Percentiles rank a stretch among this genome's conserved stretches.
Conservation (phyloP, 2,329 filamentous ascomycete species). For the Pseudocercospora fijiensis region DNA sequence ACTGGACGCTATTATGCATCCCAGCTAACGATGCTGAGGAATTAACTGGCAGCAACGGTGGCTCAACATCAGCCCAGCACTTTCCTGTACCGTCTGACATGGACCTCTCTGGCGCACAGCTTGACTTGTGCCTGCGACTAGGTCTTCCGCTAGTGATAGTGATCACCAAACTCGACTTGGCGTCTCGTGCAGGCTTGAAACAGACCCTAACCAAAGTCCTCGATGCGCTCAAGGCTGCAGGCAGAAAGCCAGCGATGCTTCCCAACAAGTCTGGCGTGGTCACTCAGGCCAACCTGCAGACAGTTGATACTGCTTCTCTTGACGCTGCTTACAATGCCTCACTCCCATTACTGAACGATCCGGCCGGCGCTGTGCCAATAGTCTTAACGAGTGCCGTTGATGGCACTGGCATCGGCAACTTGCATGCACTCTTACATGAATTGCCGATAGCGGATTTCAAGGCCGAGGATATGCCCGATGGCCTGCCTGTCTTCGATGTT, state of each 20-base stretch:
- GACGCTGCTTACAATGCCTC: conserved; percentile 58
- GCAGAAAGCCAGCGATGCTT: conserved; percentile 72
- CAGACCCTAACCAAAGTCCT: conserved; percentile 71
- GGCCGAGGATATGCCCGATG: conserved; percentile 42
- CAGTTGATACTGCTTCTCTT: conserved; percentile 57
- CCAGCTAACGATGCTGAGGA: conserved; percentile 70
- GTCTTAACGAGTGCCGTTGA: conserved; percentile 83
- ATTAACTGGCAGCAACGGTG: conserved; percentile 42
- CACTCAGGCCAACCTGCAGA: conserved; percentile 53
- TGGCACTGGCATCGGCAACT: conserved; percentile 73
- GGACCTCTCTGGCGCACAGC: conserved; percentile 74
- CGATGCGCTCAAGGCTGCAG: conserved; percentile 71
- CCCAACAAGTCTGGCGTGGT: conserved; percentile 28
- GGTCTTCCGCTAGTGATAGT: conserved; percentile 74
- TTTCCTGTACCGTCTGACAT: conserved; percentile 56
- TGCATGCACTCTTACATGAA: conserved; percentile 77
- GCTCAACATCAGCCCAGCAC: conserved; percentile 54
- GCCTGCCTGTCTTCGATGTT: conserved; percentile 70
- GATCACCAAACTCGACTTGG: conserved; percentile 88
- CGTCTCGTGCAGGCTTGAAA: conserved; percentile 69
- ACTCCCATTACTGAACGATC: conserved; percentile 51
- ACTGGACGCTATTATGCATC: conserved; percentile 88
- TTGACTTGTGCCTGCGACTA: conserved; percentile 81
- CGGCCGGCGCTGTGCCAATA: conserved; percentile 67
- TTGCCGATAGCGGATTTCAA: conserved; percentile 61